Evolutionary conservation across 1,139 yeast species (phyloP), one percentile per base, ranked within the genome.

Genomic region (Insectozyma bohioensis): DNA sequence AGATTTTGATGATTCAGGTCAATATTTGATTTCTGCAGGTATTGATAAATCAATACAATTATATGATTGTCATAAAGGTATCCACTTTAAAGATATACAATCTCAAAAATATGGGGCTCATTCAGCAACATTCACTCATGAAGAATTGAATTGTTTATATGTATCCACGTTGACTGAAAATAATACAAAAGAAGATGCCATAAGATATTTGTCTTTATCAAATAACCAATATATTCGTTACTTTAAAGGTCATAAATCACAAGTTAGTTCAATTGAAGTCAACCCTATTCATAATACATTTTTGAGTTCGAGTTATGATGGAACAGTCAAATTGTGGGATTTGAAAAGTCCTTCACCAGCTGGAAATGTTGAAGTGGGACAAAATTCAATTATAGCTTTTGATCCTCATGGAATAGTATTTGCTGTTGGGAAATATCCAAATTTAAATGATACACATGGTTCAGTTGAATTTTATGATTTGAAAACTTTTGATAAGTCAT

Each of bases 71-170:
- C 72, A 78, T 30, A 70, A 76, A 34, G 97, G 97, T 1, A 67
- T 73, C 20, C 83, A 78, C 43, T 45, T 64, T 31, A 80, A 77
- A 43, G 79, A 87, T 5, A 72, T 86, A 5, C 83, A 78, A 43
- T 82, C 95, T 15, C 92, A 87, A 58, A 92, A 92, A 52, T 92
- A 92, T 48, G 98, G 99, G 0, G 87, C 90, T 37, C 88, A 86
- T 51, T 61, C 86, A 26, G 97, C 96, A 2, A 69, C 80, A 30
- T 92, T 92, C 56, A 81, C 96, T 1, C 95, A 87, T 49, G 72
- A 75, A 28, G 82, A 79, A 26, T 71, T 78, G 36, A 79, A 83
- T 45, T 82, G 94, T 49, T 65, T 92, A 4, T 87, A 85, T 52
- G 90, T 95, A 1, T 84, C 96, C 4, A 86, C 97, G 0, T 48